Evolutionary conservation across 2,329 filamentous ascomycete species (phyloP), one percentile per base, ranked within the genome.

Genomic region (Neospermospora avenae): DNA sequence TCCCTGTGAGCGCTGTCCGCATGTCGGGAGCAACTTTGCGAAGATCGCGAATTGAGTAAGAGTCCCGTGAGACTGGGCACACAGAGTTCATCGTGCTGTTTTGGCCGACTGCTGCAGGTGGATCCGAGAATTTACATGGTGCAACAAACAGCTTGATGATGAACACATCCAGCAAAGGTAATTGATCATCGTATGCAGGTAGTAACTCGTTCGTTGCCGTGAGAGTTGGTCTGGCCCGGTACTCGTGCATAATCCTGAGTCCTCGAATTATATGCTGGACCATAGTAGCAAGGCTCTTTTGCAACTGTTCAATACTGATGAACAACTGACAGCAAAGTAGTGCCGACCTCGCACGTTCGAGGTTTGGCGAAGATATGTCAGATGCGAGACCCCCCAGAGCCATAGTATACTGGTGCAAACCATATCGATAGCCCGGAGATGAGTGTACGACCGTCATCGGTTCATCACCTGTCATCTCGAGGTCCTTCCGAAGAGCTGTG

Each of bases 241-340:
- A 71, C 64, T 78, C 73, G 61, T 70, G 73, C 73, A 79, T 76
- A 64, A 79, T 78, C n/a, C 67, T 69, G 46, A 80, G 72, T 58
- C 77, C 77, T 57, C 63, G 74, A 64, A 77, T 70, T 22, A 78
- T 74, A 57, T 79, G 77, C 46, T 76, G 74, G 42, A 70, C 73
- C 76, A 79, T 77, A 39, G 75, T 72, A 61, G 69, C 60, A 39
- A 74, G 77, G 57, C 78, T 77, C 4, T 69, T 67, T 31, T 70
- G 70, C 55, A 76, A 73, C 69, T 79, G 76, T 65, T 79, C 77
- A 58, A 79, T 78, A 64, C 77, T 78, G 65, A 79, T 78, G 63
- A 79, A 74, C 42, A 79, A 66, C 63, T 79, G 76, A 65, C 78
- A 80, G 69, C 77, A 80, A 59, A 78, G 70, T 35, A 80, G 68